Conservation (phyloP, 768 basidiomycete species). For the Tricholoma matsutake region DNA sequence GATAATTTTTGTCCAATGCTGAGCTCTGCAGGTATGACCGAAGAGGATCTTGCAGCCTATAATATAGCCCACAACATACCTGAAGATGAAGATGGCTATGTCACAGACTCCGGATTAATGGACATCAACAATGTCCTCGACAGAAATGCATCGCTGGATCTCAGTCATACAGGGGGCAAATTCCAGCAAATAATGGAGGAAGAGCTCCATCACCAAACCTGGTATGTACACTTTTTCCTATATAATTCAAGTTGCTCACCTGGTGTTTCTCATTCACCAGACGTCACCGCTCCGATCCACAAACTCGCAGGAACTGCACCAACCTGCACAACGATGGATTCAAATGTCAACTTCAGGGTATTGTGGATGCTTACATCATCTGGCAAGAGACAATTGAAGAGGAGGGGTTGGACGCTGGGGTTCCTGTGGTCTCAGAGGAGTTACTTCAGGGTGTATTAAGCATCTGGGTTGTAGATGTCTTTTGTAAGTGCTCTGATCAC, state of each 20-base stretch:
- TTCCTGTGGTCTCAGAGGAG: no score
- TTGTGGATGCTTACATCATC: slow-evolving; percentile 9
- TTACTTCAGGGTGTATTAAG: neutral
- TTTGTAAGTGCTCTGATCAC: no score
- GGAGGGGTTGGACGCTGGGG: neutral
- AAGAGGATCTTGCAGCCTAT: neutral
- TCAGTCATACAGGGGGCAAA: slow-evolving; percentile 5
- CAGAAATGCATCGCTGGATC: neutral
- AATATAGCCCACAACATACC: neutral
- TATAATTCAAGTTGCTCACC: neutral
- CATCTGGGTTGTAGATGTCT: slow-evolving; percentile 2
- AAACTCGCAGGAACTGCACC: neutral
- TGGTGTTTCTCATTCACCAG: neutral
- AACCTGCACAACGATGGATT: neutral
- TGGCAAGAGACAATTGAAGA: slow-evolving; percentile 8
- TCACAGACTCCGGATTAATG: neutral
- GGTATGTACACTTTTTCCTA: neutral
- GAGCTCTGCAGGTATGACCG: neutral
- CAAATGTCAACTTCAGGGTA: slow-evolving; percentile 2
- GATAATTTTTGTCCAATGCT: neutral
- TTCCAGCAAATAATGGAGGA: slow-evolving; percentile 5
- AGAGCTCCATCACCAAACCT: neutral
- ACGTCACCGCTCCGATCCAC: neutral
- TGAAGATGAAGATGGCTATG: neutral
- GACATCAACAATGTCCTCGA: neutral